Base-by-base conservation (phyloP, 257 asterid species). In the Gardenia jasminoides region DNA sequence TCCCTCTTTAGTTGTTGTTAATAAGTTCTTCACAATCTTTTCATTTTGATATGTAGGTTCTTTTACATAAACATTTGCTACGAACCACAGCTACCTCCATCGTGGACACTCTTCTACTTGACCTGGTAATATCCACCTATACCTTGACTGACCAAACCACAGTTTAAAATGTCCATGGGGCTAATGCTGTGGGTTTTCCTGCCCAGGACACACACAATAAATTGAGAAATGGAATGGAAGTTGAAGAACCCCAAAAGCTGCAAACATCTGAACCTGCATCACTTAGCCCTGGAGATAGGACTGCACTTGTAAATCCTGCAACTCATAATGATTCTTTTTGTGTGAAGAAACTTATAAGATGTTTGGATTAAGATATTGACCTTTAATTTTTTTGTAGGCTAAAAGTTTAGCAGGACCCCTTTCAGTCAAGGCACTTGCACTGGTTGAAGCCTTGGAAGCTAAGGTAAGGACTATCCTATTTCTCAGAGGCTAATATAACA, bases 11-110 rank as follows among this genome's bases (percentile, higher is more conserved):
- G 72, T 41, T 46, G 58, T 19, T 46, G 78, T 46, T 76, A 69
- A 69, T 73, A 65, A 74, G 61, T 56, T 30, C 20, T 12, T 59
- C 47, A 82, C 59, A 33, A 28, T 44, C 31, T 31, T 66, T 67
- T 72, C 54, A 47, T 62, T 81, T 48, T 78, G 44, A 67, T 76
- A 52, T 61, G 44, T 79, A 93, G 99, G 91, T 84, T 83, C 88
- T 93, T 83, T 81, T 95, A 73, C 98, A 93, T 89, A 93, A 94
- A 80, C 99, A 95, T 88, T 85, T 95, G 84, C 80, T 95, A 82
- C 96, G 98, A 77, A 89, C 97, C 33, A 76, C 94, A 56, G 98
- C 93, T 75, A 84, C 91, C 78, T 80, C 91, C 28, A 78, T 93
- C 82, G 97, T 92, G 84, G 99, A 95, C 82, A 80, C 80, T 78